These are phyloP conservation scores for Babesia ovata DNA, from an alignment of 169 alveolate species.

Conservation along the genomic window DNA sequence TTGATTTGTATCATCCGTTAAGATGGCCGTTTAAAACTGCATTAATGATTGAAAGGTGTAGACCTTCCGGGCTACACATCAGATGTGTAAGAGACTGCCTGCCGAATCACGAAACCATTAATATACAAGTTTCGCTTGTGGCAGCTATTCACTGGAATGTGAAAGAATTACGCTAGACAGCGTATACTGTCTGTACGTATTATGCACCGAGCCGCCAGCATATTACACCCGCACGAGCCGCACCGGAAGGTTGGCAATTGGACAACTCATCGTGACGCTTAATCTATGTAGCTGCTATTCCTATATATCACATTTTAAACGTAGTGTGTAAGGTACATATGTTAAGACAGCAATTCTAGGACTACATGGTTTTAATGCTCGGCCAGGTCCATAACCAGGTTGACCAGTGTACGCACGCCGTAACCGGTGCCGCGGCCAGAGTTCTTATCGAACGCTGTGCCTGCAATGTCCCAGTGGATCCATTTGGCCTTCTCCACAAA, in stretches of 20 bases:
- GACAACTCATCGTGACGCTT: no score
- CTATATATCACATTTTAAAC: no score
- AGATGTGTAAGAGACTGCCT: no score
- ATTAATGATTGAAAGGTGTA: not conserved
- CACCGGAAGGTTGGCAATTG: no score
- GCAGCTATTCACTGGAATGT: no score
- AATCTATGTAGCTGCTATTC: no score
- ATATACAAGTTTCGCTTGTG: no score
- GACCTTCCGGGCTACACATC: not conserved
- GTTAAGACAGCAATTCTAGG: no score
- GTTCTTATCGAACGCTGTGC: slow-evolving; percentile 83
- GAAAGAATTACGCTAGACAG: not conserved
- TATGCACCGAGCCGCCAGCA: not conserved
- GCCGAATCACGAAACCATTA: no score
- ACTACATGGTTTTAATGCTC: not conserved
- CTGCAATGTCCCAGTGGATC: slow-evolving; percentile 96
- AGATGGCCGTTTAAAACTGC: not conserved
- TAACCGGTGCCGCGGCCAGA: slow-evolving; percentile 82
- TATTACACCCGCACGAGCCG: no score
- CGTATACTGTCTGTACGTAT: not conserved
- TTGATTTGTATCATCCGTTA: not conserved
- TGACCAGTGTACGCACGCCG: slow-evolving; percentile 79
- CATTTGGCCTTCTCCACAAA: slow-evolving; percentile 86
- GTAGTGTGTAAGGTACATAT: no score
- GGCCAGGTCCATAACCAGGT: slow-evolving; percentile 44